Evolutionary conservation across 2,329 filamentous ascomycete species (phyloP).

Genomic region (Zymoseptoria crescenta): DNA sequence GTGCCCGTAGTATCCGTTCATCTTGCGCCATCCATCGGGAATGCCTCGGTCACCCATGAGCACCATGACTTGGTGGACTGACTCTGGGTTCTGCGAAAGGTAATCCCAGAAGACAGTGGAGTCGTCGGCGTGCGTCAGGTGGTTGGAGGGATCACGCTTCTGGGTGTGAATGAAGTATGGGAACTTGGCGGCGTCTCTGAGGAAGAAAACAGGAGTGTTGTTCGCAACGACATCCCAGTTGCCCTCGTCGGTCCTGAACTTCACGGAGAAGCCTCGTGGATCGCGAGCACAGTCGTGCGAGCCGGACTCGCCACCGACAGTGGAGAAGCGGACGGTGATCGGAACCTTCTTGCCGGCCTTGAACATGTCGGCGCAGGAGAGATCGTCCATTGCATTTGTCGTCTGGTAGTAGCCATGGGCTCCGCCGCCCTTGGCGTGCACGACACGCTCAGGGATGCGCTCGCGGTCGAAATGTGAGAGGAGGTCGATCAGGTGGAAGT

Average conservation of each 20-base stretch:
- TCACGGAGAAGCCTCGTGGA: slow-evolving; percentile 63
- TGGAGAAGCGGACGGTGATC: slow-evolving; percentile 62
- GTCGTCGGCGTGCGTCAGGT: slow-evolving; percentile 58
- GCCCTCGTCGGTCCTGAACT: slow-evolving; percentile 66
- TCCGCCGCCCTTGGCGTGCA: slow-evolving; percentile 44
- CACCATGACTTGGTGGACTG: slow-evolving; percentile 47
- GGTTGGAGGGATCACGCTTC: slow-evolving; percentile 64
- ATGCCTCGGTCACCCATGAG: slow-evolving; percentile 50
- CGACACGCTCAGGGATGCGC: slow-evolving; percentile 44
- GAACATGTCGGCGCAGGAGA: slow-evolving; percentile 41
- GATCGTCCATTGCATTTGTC: slow-evolving; percentile 40
- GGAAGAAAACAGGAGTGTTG: slow-evolving; percentile 68
- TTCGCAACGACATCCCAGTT: slow-evolving; percentile 67
- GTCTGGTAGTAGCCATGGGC: slow-evolving; percentile 43
- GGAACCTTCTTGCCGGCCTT: slow-evolving; percentile 62
- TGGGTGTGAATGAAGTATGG: slow-evolving; percentile 68
- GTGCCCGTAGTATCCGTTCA: slow-evolving; percentile 49
- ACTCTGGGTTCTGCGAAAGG: slow-evolving; percentile 47
- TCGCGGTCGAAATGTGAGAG: slow-evolving; percentile 46
- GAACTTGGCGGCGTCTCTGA: slow-evolving; percentile 67
- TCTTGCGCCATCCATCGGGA: slow-evolving; percentile 48
- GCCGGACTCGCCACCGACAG: slow-evolving; percentile 65
- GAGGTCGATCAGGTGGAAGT: slow-evolving; percentile 44
- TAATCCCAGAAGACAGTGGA: slow-evolving; percentile 62
- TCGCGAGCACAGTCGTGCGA: slow-evolving; percentile 65